Evolutionary conservation across 2,329 filamentous ascomycete genomes (phyloP).

Genomic region (Neodidymelliopsis sp.): DNA sequence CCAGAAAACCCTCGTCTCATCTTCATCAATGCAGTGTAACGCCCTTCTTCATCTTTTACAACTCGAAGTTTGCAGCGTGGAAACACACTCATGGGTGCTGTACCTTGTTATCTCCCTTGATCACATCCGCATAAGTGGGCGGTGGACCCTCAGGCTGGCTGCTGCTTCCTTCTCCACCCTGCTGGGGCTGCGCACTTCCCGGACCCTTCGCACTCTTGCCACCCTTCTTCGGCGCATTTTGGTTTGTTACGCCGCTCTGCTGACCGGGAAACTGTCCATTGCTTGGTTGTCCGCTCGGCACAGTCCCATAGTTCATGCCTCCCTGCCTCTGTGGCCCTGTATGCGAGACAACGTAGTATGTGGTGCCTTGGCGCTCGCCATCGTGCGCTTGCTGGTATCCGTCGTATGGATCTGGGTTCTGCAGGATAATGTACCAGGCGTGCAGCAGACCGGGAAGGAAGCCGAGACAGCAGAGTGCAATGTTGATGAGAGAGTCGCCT

Average conservation of each 20-base stretch:
- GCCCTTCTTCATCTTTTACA: neutral
- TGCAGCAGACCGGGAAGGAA: constrained; percentile 86
- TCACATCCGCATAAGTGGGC: constrained; percentile 88
- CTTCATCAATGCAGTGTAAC: neutral
- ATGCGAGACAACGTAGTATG: constrained; percentile 39
- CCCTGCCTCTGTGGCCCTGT: constrained; percentile 41
- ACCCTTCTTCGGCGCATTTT: constrained; percentile 27
- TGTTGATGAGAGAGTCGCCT: constrained; percentile 92
- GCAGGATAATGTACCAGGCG: constrained; percentile 97
- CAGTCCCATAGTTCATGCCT: constrained; percentile 51
- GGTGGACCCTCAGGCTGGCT: constrained; percentile 61
- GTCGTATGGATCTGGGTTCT: constrained; percentile 75
- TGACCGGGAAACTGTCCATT: constrained; percentile 54
- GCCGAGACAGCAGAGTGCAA: constrained; percentile 74
- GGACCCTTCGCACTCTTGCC: constrained; percentile 22
- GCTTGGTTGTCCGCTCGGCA: constrained; percentile 44
- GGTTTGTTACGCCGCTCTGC: constrained; percentile 46
- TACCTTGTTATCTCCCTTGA: constrained; percentile 89
- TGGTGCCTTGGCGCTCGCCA: constrained; percentile 46
- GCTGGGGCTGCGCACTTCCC: constrained; percentile 19
- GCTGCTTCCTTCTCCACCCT: constrained; percentile 36
- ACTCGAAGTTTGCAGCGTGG: neutral
- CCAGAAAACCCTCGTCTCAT: neutral
- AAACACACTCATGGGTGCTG: constrained; percentile 58
- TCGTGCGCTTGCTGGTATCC: constrained; percentile 68